These are phyloP conservation scores for Leavenworthia alabamica DNA, from an alignment of 345 rosid species.

Conservation along the genomic window DNA sequence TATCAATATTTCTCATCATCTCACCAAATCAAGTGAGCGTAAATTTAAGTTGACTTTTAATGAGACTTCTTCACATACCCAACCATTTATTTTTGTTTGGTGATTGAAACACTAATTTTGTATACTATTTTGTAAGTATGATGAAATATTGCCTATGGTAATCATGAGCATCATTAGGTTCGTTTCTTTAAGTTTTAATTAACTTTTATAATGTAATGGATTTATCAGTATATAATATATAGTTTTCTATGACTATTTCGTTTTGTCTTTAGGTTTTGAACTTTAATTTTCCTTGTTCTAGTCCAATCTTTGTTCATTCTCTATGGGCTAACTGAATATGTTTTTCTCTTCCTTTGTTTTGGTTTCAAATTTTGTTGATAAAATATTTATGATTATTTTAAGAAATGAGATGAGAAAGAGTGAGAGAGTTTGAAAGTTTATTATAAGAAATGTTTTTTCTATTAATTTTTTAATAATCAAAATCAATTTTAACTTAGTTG, in stretches of 20 bases:
- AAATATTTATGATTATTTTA: no score
- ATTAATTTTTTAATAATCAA: no score
- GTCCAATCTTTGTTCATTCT: no score
- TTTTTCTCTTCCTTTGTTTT: no score
- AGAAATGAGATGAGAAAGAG: no score
- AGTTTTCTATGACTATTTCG: not conserved
- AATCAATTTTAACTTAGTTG: no score
- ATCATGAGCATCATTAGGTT: not conserved
- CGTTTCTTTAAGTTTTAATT: not conserved
- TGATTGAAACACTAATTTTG: constrained; percentile 4
- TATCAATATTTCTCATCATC: constrained; percentile 28
- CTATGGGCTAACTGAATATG: no score
- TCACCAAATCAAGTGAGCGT: not conserved
- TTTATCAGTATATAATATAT: not conserved
- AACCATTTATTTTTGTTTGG: not conserved
- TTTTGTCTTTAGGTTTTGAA: no score
- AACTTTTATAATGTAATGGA: not conserved
- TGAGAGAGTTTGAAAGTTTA: no score
- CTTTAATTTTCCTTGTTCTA: no score
- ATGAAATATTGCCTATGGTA: not conserved
- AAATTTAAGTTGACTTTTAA: constrained; percentile 9
- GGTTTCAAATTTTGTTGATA: no score
- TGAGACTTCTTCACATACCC: not conserved
- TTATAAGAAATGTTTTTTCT: no score
- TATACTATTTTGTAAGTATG: not conserved